phyloP scores from a whole-genome alignment of 2,329 filamentous ascomycete species.

The Microdochium bolleyi region DNA sequence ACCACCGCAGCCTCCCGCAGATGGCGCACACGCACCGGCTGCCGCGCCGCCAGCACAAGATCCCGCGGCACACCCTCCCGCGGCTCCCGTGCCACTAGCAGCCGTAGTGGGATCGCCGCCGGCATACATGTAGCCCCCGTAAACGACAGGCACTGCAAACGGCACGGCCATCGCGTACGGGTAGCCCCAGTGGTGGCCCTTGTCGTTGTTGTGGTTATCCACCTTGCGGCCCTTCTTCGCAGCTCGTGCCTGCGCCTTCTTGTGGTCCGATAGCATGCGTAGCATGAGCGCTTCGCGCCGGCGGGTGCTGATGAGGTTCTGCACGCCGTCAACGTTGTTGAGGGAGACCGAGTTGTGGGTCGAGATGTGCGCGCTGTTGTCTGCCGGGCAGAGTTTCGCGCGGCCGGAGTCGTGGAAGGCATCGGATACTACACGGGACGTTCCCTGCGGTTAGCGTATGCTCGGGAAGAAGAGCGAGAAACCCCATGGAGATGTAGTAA shows the following conservation, averaged over 20 bases:
- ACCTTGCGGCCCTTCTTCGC: conserved; percentile 38
- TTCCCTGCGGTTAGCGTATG: not conserved
- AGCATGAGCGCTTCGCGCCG: conserved; percentile 23
- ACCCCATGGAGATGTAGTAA: conserved; percentile 8
- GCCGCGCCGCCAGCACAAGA: conserved; percentile 35
- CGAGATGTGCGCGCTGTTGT: conserved; percentile 62
- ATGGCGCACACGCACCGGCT: conserved; percentile 30
- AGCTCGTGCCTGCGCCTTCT: conserved; percentile 40
- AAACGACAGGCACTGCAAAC: conserved; percentile 29
- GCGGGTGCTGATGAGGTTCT: conserved; percentile 22
- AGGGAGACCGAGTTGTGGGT: conserved; percentile 58
- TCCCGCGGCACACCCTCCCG: conserved; percentile 34
- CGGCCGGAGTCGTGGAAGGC: conserved; percentile 38
- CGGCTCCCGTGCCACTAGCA: conserved; percentile 24
- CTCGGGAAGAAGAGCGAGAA: not conserved
- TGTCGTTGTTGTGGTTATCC: conserved; percentile 40
- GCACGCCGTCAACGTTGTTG: conserved; percentile 13
- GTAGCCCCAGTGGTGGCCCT: conserved; percentile 44
- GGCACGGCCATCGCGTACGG: conserved; percentile 41
- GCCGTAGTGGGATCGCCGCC: conserved; percentile 29
- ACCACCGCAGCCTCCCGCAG: conserved; percentile 18
- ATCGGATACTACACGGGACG: conserved; percentile 23
- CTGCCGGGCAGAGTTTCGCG: conserved; percentile 40
- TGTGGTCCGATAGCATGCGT: conserved; percentile 47
- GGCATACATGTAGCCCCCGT: conserved; percentile 36